Conservation (phyloP, 31 red algal species). For the Odonthalia washingtoniensis region DNA sequence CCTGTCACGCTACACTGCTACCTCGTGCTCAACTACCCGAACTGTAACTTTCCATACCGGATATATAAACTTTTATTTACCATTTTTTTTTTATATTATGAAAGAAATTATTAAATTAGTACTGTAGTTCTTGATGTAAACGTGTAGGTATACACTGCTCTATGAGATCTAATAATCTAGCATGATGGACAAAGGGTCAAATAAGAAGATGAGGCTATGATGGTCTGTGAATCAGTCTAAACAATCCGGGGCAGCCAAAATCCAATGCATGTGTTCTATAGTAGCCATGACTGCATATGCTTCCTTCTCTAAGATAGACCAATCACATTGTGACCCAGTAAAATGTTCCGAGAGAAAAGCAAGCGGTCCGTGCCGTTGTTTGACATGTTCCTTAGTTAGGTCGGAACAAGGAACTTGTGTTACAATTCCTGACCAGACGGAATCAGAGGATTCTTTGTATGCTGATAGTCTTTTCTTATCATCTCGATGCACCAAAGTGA, state of each 20-base stretch:
- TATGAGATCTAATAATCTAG: too few species aligned
- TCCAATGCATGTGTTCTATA: background rate
- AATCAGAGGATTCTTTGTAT: constrained; percentile 20
- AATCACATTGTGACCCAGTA: background rate
- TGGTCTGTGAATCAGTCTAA: constrained; percentile 26
- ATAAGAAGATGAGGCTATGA: too few species aligned
- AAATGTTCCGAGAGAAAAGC: background rate
- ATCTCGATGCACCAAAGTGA: background rate
- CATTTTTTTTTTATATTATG: too few species aligned
- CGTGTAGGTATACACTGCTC: too few species aligned
- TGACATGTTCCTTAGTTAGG: background rate
- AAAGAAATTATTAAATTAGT: too few species aligned
- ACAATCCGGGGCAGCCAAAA: background rate
- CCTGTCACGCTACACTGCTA: too few species aligned
- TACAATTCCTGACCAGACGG: constrained; percentile 19
- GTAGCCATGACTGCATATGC: background rate
- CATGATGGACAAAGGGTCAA: background rate
- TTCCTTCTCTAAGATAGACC: background rate
- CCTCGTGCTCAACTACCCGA: too few species aligned
- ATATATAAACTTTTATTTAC: too few species aligned
- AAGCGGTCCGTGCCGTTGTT: background rate
- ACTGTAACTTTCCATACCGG: too few species aligned
- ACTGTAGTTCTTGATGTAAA: too few species aligned
- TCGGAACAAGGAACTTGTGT: constrained; percentile 9
- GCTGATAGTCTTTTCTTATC: background rate